Evolutionary conservation across 1,284 basidiomycete species (phyloP), one percentile per base, ranked within the genome.

Genomic region (Cryptococcus jaspeensis): DNA sequence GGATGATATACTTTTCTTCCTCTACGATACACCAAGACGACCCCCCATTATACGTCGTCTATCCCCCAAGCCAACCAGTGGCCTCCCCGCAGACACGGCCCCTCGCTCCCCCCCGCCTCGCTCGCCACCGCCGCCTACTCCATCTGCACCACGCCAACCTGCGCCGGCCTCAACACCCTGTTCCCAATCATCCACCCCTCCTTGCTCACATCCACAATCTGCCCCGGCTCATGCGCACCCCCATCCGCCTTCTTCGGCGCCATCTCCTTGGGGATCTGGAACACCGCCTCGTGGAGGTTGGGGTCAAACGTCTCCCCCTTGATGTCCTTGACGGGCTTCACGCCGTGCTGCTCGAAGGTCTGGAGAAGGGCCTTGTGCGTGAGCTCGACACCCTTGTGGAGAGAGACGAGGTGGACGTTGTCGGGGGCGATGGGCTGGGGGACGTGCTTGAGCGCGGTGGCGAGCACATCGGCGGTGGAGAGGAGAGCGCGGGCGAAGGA

Each of bases 231-330:
- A 53, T 62, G 67, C 28, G 60, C 56, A 25, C 44, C 47, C 11
- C 71, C 72, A 51, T 71, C 66, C n/a, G 45, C 44, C 80, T 91
- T 93, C 41, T 84, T 89, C 12, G 81, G 81, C 55, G 95, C 84
- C 25, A 66, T 64, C 43, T 65, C 68, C 22, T 67, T 63, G n/a
- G 94, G 93, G 20, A 86, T 90, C 80, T 95, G 92, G 80, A 92
- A 98, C 36, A 96, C 82, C 7, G 96, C 95, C 80, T 99, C 95
- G 74, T 98, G 95, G 47, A 82, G 79, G 77, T 95, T 96, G 35
- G 95, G 95, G 78, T 99, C 92, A 70, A 99, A 99, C 69, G 82
- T 82, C 74, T 96, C 90, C 53, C 94, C 95, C 0, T 85, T 88
- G 5, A 54, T 51, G 20, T 69, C 55, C 18, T 65, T 69, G 70